These are phyloP conservation scores for Russula lepida DNA, from an alignment of 768 basidiomycete genomes.

Conservation along the genomic window DNA sequence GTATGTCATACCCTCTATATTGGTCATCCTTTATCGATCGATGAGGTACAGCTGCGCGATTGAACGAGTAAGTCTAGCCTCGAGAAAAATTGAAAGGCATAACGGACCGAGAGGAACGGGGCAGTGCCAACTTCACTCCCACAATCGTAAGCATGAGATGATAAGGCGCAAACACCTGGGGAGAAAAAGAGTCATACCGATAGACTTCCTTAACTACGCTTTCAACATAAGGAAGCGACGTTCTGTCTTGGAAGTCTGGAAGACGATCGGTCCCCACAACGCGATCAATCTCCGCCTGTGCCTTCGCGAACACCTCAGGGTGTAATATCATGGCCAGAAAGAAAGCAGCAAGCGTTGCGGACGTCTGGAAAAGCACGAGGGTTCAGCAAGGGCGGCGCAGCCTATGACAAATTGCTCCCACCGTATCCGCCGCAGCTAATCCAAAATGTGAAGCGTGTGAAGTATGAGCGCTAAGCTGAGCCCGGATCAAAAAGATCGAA, in stretches of 20 bases:
- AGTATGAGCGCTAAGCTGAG: conserved; percentile 9
- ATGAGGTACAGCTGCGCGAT: conserved; percentile 19
- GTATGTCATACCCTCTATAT: conserved; percentile 20
- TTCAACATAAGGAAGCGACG: conserved; percentile 24
- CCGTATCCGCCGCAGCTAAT: conserved; percentile 21
- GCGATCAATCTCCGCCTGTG: conserved; percentile 26
- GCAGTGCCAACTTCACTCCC: conserved; percentile 15
- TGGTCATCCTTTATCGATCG: conserved; percentile 20
- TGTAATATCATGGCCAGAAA: conserved; percentile 21
- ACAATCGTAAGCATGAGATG: neutral
- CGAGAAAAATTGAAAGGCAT: neutral
- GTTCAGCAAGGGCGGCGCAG: neutral
- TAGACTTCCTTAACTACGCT: conserved; percentile 22
- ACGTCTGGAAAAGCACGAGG: conserved; percentile 10
- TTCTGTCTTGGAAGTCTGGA: conserved; percentile 24
- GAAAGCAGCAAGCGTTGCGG: conserved; percentile 17
- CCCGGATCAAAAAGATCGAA: too few relatives aligned
- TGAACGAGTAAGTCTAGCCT: neutral
- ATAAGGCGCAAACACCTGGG: neutral
- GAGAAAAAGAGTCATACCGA: conserved; percentile 11
- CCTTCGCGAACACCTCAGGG: conserved; percentile 22
- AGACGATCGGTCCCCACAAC: conserved; percentile 24
- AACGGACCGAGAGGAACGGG: conserved; percentile 20
- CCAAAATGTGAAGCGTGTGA: conserved; percentile 3
- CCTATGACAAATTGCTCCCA: neutral